Conservation (phyloP, 148 eudicot genomes). For the Mesembryanthemum crystallinum region DNA sequence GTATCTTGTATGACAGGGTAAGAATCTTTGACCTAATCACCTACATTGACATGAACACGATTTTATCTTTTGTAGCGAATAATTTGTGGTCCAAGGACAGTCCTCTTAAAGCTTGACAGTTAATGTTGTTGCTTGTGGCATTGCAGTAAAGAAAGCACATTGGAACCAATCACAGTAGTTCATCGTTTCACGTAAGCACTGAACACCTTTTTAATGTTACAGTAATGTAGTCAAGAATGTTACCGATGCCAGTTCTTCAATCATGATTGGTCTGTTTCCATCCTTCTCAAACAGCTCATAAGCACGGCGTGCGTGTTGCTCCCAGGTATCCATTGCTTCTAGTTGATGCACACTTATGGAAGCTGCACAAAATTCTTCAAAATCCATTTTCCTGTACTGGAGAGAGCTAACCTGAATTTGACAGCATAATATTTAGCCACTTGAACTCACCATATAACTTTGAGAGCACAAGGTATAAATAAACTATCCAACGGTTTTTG, state of each 20-base stretch:
- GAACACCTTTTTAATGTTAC: not conserved
- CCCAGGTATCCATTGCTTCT: conserved; percentile 90
- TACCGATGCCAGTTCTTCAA: conserved; percentile 96
- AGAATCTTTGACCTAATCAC: no score
- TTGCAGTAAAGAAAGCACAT: no score
- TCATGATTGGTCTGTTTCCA: conserved; percentile 91
- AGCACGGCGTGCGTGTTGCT: conserved; percentile 85
- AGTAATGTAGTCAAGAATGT: conserved; percentile 5
- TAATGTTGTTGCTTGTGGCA: no score
- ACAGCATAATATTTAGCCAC: not conserved
- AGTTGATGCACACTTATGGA: conserved; percentile 84
- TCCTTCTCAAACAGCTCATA: conserved; percentile 91
- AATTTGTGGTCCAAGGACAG: no score
- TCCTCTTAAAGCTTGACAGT: no score
- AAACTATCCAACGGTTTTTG: no score
- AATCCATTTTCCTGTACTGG: conserved; percentile 82
- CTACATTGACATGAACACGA: no score
- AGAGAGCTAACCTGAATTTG: conserved; percentile 69
- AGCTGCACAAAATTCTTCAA: conserved; percentile 89
- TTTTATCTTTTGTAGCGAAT: no score
- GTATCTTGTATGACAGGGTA: no score
- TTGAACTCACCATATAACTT: conserved; percentile 2
- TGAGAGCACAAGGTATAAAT: not conserved
- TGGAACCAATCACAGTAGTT: no score
- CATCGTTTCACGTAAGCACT: no score